These are phyloP conservation scores for Alternaria sp. DNA, from an alignment of 2,329 filamentous ascomycete species.

Conservation along the genomic window DNA sequence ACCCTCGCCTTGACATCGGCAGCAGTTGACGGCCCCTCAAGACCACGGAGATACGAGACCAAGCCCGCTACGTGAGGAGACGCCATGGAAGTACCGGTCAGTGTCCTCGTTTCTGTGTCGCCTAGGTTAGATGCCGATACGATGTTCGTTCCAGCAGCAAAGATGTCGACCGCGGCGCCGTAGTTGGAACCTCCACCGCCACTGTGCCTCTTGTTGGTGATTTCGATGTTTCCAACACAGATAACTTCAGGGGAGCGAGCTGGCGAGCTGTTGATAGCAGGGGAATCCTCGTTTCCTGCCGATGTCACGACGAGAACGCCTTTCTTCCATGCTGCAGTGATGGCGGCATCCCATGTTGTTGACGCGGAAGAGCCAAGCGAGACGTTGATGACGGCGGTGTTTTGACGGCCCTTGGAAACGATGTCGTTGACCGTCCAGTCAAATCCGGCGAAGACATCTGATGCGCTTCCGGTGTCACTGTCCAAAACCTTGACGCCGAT, in stretches of 20 bases:
- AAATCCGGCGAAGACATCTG: constrained; percentile 38
- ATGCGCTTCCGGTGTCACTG: constrained; percentile 22
- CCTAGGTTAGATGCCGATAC: constrained; percentile 55
- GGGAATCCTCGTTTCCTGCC: constrained; percentile 43
- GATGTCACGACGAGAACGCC: constrained; percentile 46
- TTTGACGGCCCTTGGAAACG: constrained; percentile 32
- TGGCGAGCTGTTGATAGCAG: constrained; percentile 37
- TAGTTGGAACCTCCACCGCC: constrained; percentile 41
- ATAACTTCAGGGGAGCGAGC: constrained; percentile 43
- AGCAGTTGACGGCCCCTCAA: constrained; percentile 46
- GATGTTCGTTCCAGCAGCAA: constrained; percentile 47
- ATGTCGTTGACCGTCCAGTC: constrained; percentile 46
- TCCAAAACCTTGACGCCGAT: constrained; percentile 46
- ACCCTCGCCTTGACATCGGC: constrained; percentile 31
- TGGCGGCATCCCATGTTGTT: constrained; percentile 41
- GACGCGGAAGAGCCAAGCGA: constrained; percentile 43
- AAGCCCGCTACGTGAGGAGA: constrained; percentile 72
- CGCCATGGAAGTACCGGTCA: constrained; percentile 70
- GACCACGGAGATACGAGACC: constrained; percentile 69
- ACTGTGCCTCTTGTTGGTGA: constrained; percentile 23
- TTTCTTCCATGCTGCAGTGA: constrained; percentile 36
- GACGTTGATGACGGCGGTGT: constrained; percentile 47
- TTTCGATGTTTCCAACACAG: constrained; percentile 45
- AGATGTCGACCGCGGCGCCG: constrained; percentile 48
- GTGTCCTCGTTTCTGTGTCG: constrained; percentile 49